Conservation (phyloP, 2,329 filamentous ascomycete species). For the Alternaria arbusti region DNA sequence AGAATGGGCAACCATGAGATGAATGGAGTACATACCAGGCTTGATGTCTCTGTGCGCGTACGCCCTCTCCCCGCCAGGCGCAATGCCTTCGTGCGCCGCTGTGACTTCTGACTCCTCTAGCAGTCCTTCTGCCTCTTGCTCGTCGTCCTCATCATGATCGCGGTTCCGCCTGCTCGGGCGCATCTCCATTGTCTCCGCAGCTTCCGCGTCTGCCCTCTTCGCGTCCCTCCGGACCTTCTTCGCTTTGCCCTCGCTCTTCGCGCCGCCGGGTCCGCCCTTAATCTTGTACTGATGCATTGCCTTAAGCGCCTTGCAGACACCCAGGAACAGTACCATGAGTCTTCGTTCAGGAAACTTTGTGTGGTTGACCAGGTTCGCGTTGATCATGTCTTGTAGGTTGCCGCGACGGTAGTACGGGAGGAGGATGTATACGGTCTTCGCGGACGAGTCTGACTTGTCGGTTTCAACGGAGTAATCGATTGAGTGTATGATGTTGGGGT, state of each 20-base stretch:
- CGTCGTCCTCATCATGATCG: constrained; percentile 67
- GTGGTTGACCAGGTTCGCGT: constrained; percentile 96
- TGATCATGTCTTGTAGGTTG: constrained; percentile 97
- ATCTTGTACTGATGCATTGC: constrained; percentile 90
- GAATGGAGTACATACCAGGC: constrained; percentile 68
- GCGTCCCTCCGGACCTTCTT: constrained; percentile 63
- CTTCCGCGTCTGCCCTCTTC: constrained; percentile 59
- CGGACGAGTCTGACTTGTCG: constrained; percentile 69
- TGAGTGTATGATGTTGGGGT: constrained; percentile 84
- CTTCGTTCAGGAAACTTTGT: constrained; percentile 85
- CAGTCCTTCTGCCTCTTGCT: constrained; percentile 79
- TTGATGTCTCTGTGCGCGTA: constrained; percentile 98
- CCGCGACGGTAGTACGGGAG: constrained; percentile 94
- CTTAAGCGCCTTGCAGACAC: constrained; percentile 85
- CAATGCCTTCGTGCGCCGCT: constrained; percentile 69
- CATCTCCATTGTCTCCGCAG: constrained; percentile 54
- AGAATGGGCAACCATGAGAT: not conserved
- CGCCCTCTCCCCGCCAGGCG: constrained; percentile 72
- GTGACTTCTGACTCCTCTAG: constrained; percentile 81
- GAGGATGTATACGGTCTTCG: constrained; percentile 96
- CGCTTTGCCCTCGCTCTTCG: constrained; percentile 59
- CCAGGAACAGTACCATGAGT: constrained; percentile 88
- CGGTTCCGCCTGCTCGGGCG: constrained; percentile 47
- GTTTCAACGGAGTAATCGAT: constrained; percentile 83
- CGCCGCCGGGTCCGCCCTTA: constrained; percentile 61